Evolutionary conservation across 352 stramenopile genomes (phyloP), one percentile per base, ranked within the genome.

Genomic region (Phytopythium delawarense): DNA sequence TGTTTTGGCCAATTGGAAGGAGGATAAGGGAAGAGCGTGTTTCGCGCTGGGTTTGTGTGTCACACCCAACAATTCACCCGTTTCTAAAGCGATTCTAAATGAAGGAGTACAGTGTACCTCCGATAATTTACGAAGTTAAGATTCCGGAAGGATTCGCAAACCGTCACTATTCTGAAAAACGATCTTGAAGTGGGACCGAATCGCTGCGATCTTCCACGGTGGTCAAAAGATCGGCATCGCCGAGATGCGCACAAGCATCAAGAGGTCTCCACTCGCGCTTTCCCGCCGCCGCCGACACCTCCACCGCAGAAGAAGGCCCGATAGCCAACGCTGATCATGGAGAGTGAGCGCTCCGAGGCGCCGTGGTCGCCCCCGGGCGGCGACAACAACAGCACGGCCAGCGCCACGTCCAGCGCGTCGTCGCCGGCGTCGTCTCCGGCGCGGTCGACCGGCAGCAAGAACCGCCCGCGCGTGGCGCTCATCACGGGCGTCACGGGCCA

Each of bases 401-500:
- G 21, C 23, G 11, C 21, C 45, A 25, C 44, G 44, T 40, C 35
- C 35, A 40, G 35, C 35, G 35, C 35, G 35, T 30, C 44, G n/a
- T 52, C 45, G 2, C 45, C 45, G 9, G 11, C 45, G 9, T 52
- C 45, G 21, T 34, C 45, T 52, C 45, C 45, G 8, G 7, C 21
- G 45, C 45, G 20, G 21, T 52, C 45, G 45, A 21, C 45, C 9
- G 0, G 21, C 21, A n/a, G 21, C 45, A 52, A 15, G 12, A 34
- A 61, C 7, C 37, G 42, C 12, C 65, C 72, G 51, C 74, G 69
- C 0, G 82, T 94, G 32, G 96, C 96, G 37, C 78, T 99, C 20
- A 98, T 99, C 72, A 99, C 97, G 12, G 97, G 97, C 57, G 98
- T 99, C 74, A 99, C 97, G 21, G 97, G 97, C 21, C 97, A 99